These are phyloP conservation scores for Mrakia frigida DNA, from an alignment of 768 basidiomycete genomes.

Conservation along the genomic window DNA sequence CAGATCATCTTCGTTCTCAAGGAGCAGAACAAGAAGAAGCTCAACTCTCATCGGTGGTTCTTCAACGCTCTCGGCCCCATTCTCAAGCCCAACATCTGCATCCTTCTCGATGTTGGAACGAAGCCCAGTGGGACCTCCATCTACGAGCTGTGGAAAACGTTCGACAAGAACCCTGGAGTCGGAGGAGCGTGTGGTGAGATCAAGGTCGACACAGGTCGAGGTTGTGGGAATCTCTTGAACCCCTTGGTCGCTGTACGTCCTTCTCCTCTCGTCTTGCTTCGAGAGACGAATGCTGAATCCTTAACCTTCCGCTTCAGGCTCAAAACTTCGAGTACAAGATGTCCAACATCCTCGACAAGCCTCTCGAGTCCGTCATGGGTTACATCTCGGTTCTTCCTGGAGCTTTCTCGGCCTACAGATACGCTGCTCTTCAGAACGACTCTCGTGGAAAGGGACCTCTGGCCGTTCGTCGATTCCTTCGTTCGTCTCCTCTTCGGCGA, in stretches of 20 bases:
- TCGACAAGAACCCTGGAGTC: constrained; percentile 19
- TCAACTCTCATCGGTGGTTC: constrained; percentile 19
- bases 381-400: constrained; percentile 25
- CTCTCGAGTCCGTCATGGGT: constrained; percentile 69
- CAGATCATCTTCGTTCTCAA: constrained; percentile 27
- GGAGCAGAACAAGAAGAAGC: constrained; percentile 29
- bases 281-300: too few species aligned
- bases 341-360: constrained; percentile 63
- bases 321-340: constrained; percentile 36
- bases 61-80: constrained; percentile 17
- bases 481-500: neutral
- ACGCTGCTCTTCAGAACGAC: constrained; percentile 74
- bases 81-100: constrained; percentile 66
- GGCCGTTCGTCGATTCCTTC: neutral
- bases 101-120: constrained; percentile 28
- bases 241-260: constrained; percentile 7
- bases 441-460: neutral
- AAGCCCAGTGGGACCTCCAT: constrained; percentile 49
- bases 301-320: neutral
- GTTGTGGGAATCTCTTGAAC: constrained; percentile 52
- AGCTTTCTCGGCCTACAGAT: constrained; percentile 41
- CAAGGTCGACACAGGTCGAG: constrained; percentile 54
- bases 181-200: constrained; percentile 29
- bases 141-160: constrained; percentile 41
- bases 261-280: too few species aligned